Base-by-base conservation (phyloP, 2,329 filamentous ascomycete species). In the Byssochlamys sp. region DNA sequence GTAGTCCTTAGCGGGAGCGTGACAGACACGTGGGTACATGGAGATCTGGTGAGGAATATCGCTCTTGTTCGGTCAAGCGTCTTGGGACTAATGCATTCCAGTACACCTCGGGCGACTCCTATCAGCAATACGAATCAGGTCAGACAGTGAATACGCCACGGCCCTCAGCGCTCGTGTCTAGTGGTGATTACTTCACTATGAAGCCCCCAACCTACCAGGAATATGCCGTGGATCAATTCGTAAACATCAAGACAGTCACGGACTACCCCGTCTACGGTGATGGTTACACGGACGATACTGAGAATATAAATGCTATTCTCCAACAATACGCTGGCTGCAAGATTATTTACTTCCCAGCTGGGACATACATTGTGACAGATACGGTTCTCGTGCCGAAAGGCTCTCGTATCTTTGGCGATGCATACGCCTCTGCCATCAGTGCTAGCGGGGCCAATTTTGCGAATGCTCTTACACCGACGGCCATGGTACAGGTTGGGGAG, bases 371-470 rank as follows among this genome's bases (percentile, higher is more conserved):
- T 5, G 75, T 80, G 11, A 74, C 69, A 1, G 69, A 75, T 33
- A 81, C 79, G 0, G 63, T 81, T 26, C 63, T 68, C n/a, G 66
- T 81, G 28, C 79, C 79, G 0, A 66, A 71, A 4, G 75, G 78
- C 12, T 78, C 79, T 2, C 74, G 76, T 2, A 77, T 85, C 35
- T 72, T 81, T 5, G 83, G 83, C 29, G 79, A 84, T 65, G 78
- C 75, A 1, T 82, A 80, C 74, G 59, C 57, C 39, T 73, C 80
- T 6, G 72, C 73, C 4, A 81, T 81, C 66, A 77, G 74, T 2
- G 81, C 73, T 9, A 70, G 69, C 2, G 82, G 82, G 1, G 58
- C 66, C 58, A 75, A 71, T 52, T 84, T 80, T 67, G 72, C 65
- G 55, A 69, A 77, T 57, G 66, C 70, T 0, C 68, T 60, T 50